phyloP scores from a whole-genome alignment of 1,284 basidiomycete genomes.

The Trichosporon asahii region DNA sequence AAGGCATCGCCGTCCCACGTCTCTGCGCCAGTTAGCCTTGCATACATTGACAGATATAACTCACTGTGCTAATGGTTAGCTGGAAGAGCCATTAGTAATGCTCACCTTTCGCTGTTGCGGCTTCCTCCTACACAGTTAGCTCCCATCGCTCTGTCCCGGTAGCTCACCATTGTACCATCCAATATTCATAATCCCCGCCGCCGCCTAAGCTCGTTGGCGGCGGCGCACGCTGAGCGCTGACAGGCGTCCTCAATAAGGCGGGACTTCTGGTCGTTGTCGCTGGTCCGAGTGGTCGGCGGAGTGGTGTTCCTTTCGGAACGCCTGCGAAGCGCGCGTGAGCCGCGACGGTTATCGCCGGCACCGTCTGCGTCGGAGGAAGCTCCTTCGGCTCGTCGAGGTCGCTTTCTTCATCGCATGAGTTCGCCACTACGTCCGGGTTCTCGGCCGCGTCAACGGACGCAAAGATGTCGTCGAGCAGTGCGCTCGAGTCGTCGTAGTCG shows the following conservation, averaged over 20 bases:
- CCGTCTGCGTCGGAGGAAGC: slow-evolving; percentile 10
- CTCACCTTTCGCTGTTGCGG: slow-evolving; percentile 47
- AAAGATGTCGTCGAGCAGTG: slow-evolving; percentile 25
- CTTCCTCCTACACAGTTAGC: slow-evolving; percentile 43
- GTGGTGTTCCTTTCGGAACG: not conserved
- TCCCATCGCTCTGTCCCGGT: not conserved
- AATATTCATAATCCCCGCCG: slow-evolving; percentile 30
- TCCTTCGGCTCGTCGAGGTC: slow-evolving; percentile 23
- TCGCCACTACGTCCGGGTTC: slow-evolving; percentile 14
- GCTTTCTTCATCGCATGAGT: slow-evolving; percentile 26
- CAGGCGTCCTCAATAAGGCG: not conserved
- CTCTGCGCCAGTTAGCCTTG: slow-evolving; percentile 31
- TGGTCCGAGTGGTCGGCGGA: not conserved
- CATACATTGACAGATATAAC: slow-evolving; percentile 21
- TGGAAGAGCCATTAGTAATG: not conserved
- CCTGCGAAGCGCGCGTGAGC: not conserved
- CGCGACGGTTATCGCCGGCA: not conserved
- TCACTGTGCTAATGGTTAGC: slow-evolving; percentile 42
- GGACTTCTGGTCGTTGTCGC: slow-evolving; percentile 16
- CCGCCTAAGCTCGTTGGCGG: not conserved
- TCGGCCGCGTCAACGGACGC: slow-evolving; percentile 21
- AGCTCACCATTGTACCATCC: slow-evolving; percentile 48
- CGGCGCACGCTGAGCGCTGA: not conserved
- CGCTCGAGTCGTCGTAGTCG: slow-evolving; percentile 15
- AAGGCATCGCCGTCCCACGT: slow-evolving; percentile 55